A percentile compares a stretch with the other conserved stretches of the same genome.
Conservation (phyloP, 371 early-diverging fungal genomes). For the Mucor saturninus region DNA sequence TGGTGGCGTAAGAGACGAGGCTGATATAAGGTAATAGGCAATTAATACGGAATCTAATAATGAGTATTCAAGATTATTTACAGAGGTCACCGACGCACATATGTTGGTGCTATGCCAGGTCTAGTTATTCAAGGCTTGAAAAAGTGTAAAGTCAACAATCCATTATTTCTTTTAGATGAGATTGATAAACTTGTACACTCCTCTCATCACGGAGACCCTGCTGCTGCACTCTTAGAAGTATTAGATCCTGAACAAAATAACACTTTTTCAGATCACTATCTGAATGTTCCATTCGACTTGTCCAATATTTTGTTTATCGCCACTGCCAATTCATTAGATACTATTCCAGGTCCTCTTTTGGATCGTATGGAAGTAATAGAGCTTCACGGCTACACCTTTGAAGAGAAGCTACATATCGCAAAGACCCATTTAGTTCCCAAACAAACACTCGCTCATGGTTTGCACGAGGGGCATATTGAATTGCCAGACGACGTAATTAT, state of each 20-base stretch:
- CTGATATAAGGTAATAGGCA: slow-evolving; percentile 66
- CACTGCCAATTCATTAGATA: slow-evolving; percentile 83
- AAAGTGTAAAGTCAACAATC: slow-evolving; percentile 75
- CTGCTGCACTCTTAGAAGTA: slow-evolving; percentile 84
- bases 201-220: slow-evolving; percentile 78
- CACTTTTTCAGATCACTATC: slow-evolving; percentile 79
- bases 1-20: slow-evolving; percentile 88
- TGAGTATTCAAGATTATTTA: not conserved
- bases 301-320: slow-evolving; percentile 83
- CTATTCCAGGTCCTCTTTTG: slow-evolving; percentile 78
- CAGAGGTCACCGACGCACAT: slow-evolving; percentile 87
- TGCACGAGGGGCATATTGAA: slow-evolving; percentile 48
- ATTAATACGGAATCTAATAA: no score
- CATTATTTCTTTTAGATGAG: slow-evolving; percentile 76
- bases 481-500: slow-evolving; percentile 57
- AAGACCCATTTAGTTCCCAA: slow-evolving; percentile 64
- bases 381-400: slow-evolving; percentile 85
- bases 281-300: slow-evolving; percentile 82
- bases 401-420: slow-evolving; percentile 73
- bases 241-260: slow-evolving; percentile 88
- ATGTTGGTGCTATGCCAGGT: slow-evolving; percentile 89
- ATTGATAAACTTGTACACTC: slow-evolving; percentile 80
- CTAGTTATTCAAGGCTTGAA: slow-evolving; percentile 76
- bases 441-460: slow-evolving; percentile 70
- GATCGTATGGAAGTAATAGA: slow-evolving; percentile 90